Evolutionary conservation across 106 monocot genomes (phyloP), one percentile per base, ranked within the genome.

Genomic region (Dendrobium officinale): DNA sequence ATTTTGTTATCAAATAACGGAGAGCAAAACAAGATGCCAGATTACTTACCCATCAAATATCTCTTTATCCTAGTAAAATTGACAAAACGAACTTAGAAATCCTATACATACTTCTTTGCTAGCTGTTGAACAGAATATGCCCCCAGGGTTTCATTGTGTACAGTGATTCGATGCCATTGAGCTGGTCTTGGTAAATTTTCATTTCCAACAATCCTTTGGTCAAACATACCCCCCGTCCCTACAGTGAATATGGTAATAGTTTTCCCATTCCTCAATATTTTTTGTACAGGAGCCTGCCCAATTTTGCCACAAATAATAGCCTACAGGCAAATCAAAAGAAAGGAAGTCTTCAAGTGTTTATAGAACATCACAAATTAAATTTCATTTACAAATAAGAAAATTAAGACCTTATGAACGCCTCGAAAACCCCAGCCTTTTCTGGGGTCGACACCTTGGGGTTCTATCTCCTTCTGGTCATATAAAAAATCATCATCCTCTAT

Each of bases 181-280:
- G 87, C 92, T 79, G 98, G 98, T 72, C 88, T 91, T 48, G 92
- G 98, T 70, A 95, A 84, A 61, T 88, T 80, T 37, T 77, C 87
- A 80, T 75, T 84, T 67, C 89, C 85, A 68, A 79, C 59, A 56
- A 99, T 86, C 83, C 98, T 88, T 73, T 99, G 98, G 42, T 99
- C 98, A 84, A 59, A 99, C 98, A 99, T 95, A 67, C 98, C 98
- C 7, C 98, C 98, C 72, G 98, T 99, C 80, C 95, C 98, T 77
- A 99, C 95, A 42, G 98, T 95, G 80, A 99, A 99, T 79, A 93
- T 88, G 5, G 98, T 99, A 27, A 99, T 83, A 42, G 98, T 93
- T 27, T 77, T 79, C 9, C 98, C 98, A 80, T 91, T 91, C 51
- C 98, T 92, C 70, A 99, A 77, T 78, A 99, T 95, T 81, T 99